Evolutionary conservation across 176 grass and related monocot species (phyloP), one percentile per base, ranked within the genome.

Genomic region (bread wheat (Triticum aestivum)): DNA sequence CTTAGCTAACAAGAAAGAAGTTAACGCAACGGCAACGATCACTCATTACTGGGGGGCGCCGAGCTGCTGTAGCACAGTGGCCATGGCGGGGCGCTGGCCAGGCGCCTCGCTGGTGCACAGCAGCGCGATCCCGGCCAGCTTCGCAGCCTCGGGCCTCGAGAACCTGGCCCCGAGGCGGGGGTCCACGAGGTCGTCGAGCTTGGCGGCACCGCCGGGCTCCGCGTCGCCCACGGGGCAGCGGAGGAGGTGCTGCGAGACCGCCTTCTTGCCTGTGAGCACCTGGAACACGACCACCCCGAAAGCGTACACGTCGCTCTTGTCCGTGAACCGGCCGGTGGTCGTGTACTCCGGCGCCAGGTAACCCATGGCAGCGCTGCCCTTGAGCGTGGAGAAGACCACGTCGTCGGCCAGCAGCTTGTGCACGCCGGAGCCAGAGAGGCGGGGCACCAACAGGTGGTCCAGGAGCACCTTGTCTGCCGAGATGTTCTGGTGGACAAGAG

Each of bases 301-400:
- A 61, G 93, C 88, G 87, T 95, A 95, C 30, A 93, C 90, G 87
- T 95, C 93, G 82, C 83, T 82, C 85, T 92, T 92, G 52, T 95
- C 93, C 8, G 93, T 93, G 91, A 89, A 95, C 65, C 91, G 86
- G 24, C 93, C 93, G 7, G 88, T 93, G n/a, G 91, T 89, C 6
- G 91, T 93, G 84, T 95, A 95, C 85, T 95, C 93, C 5, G 93
- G 93, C 6, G 91, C 81, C 27, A 95, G 72, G 83, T 95, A 95
- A 0, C 93, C 93, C 93, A 93, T 95, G n/a, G 91, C 91, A 27
- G 93, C 93, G 75, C 93, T 95, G 63, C 82, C 91, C 89, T 95
- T 95, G 86, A 95, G 93, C 9, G 88, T 47, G 15, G 93, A 93
- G 89, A 95, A 95, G 56, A 95, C 89, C 18, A 95, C 89, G 77